Evolutionary conservation across 2,329 filamentous ascomycete species (phyloP).

Genomic region (Phoma sp.): DNA sequence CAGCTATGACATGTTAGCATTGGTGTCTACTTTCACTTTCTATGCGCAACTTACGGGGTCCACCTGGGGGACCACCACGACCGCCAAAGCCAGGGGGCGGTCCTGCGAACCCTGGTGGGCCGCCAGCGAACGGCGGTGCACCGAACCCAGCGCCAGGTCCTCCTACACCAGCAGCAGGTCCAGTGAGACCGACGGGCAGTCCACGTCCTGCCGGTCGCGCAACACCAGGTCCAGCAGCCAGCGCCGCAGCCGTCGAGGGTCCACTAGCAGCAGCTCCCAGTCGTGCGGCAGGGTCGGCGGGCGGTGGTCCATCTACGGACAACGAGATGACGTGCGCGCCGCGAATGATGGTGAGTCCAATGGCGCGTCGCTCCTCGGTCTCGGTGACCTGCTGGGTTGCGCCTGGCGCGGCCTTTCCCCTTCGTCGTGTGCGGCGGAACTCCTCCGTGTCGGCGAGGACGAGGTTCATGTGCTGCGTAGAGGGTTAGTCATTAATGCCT

Average conservation of each 20-base stretch:
- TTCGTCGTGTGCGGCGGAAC: slow-evolving; percentile 41
- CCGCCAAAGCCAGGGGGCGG: slow-evolving; percentile 48
- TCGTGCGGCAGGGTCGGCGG: slow-evolving; percentile 88
- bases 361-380: slow-evolving; percentile 95
- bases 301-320: slow-evolving; percentile 93
- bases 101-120: slow-evolving; percentile 44
- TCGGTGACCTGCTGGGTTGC: slow-evolving; percentile 73
- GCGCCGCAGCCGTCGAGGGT: slow-evolving; percentile 62
- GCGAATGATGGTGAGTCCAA: slow-evolving; percentile 92
- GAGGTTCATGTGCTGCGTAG: slow-evolving; percentile 90
- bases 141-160: slow-evolving; percentile 71
- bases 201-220: slow-evolving; percentile 90
- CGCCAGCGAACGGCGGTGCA: slow-evolving; percentile 48
- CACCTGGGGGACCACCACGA: slow-evolving; percentile 48
- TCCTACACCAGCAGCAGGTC: slow-evolving; percentile 87
- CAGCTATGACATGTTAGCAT: slow-evolving; percentile 38
- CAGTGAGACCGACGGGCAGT: slow-evolving; percentile 79
- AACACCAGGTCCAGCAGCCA: slow-evolving; percentile 86
- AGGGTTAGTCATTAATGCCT: slow-evolving; percentile 19
- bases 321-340: slow-evolving; percentile 94
- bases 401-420: slow-evolving; percentile 72
- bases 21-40: background rate
- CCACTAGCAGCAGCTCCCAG: slow-evolving; percentile 78
- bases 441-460: slow-evolving; percentile 95
- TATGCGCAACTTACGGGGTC: slow-evolving; percentile 40